phyloP scores from a whole-genome alignment of 2,329 filamentous ascomycete species.

The Penicillium sp. region DNA sequence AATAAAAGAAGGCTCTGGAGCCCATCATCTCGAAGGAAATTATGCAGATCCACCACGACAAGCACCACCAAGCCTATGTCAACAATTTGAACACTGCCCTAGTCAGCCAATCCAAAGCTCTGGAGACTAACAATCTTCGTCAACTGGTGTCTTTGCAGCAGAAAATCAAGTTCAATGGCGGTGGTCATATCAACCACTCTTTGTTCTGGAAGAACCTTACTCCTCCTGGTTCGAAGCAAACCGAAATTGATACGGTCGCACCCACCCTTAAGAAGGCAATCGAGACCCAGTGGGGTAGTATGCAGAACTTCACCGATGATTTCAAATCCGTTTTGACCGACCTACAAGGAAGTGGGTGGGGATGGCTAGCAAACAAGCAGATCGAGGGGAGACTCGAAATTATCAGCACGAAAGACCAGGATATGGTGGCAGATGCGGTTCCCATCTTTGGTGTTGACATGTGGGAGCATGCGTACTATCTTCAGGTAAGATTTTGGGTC shows the following conservation, averaged over 20 bases:
- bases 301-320: constrained; percentile 67
- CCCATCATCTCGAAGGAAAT: constrained; percentile 78
- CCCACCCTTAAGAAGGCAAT: constrained; percentile 67
- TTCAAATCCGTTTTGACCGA: constrained; percentile 70
- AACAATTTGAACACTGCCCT: constrained; percentile 81
- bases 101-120: constrained; percentile 66
- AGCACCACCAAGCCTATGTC: constrained; percentile 93
- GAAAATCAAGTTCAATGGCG: constrained; percentile 84
- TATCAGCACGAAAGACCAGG: constrained; percentile 84
- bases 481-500: constrained; percentile 62
- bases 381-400: constrained; percentile 66
- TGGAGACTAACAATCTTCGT: constrained; percentile 62
- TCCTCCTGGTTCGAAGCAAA: constrained; percentile 63
- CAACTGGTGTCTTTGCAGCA: constrained; percentile 68
- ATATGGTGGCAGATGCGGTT: constrained; percentile 73
- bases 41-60: constrained; percentile 92
- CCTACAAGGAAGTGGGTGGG: constrained; percentile 86
- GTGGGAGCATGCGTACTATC: constrained; percentile 93
- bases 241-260: constrained; percentile 58
- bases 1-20: constrained; percentile 77
- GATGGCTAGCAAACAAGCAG: constrained; percentile 75
- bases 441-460: constrained; percentile 85
- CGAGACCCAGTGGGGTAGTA: constrained; percentile 66
- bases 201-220: constrained; percentile 88
- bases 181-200: constrained; percentile 90